These are phyloP conservation scores for Fraxinus sp. DNA, from an alignment of 305 asterid genomes.

Conservation along the genomic window DNA sequence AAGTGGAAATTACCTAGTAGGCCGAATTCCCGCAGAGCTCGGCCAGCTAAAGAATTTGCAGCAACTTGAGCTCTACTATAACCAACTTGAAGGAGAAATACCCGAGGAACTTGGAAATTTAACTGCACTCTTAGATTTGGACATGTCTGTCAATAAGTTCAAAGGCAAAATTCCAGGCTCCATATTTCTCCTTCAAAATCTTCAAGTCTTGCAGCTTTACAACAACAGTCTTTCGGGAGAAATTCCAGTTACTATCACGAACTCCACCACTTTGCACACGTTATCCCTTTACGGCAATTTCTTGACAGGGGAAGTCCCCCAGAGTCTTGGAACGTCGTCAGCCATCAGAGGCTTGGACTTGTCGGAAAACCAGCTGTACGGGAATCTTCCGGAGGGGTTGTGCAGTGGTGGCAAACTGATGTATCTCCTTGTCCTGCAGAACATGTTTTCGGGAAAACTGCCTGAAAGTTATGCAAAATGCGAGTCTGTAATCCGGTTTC, in stretches of 20 bases:
- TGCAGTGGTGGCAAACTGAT: constrained; percentile 62
- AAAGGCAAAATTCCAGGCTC: constrained; percentile 59
- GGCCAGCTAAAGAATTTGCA: constrained; percentile 53
- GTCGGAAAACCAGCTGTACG: constrained; percentile 69
- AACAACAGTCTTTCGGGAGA: constrained; percentile 67
- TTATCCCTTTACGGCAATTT: constrained; percentile 67
- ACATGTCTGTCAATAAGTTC: constrained; percentile 71
- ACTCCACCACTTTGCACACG: constrained; percentile 57
- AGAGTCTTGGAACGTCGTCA: constrained; percentile 58
- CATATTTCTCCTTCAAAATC: constrained; percentile 62
- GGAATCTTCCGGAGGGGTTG: constrained; percentile 56
- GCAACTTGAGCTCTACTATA: constrained; percentile 83
- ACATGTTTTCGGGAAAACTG: constrained; percentile 56
- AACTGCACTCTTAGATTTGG: constrained; percentile 52
- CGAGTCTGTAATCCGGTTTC: constrained; percentile 64
- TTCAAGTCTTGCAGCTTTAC: constrained; percentile 66
- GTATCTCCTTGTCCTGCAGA: constrained; percentile 66
- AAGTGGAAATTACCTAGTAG: constrained; percentile 61
- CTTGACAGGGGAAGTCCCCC: constrained; percentile 74
- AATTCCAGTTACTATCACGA: constrained; percentile 60
- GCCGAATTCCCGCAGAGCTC: constrained; percentile 58
- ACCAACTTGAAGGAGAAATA: constrained; percentile 65
- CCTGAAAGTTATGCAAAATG: constrained; percentile 67
- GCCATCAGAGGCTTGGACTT: constrained; percentile 59
- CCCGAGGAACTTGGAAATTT: constrained; percentile 77